Evolutionary conservation across 2,329 filamentous ascomycete genomes (phyloP), one percentile per base, ranked within the genome.

Genomic region (Cadophora luteo-olivacea): DNA sequence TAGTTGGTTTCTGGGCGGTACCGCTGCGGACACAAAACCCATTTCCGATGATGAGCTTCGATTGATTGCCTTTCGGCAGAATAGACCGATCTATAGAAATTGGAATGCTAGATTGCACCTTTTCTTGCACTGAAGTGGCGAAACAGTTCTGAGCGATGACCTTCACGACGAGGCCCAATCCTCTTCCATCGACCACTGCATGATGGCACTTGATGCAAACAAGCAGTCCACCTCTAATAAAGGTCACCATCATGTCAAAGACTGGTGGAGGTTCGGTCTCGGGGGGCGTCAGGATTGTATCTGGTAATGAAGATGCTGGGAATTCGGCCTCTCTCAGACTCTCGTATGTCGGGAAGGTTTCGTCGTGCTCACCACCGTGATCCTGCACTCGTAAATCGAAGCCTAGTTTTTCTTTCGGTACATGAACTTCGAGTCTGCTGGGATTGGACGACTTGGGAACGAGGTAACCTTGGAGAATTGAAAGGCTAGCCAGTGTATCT

Each of bases 201-300:
- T 61, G 57, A 22, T 61, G 57, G 57, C 33, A 48, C 24, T 61
- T 61, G 22, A 48, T 48, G 24, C 57, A 61, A 11, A 61, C 12
- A 29, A 61, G 57, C 22, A 61, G 38, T 9, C 57, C 57, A 19
- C 36, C 57, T 38, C 57, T 5, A n/a, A 61, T 61, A 19, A 61
- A 61, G 11, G 57, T 61, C 29, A 22, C 36, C 57, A 48, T 61
- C 24, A 61, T 41, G 16, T 61, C 57, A 25, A 61, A 48, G 9
- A n/a, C 38, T 48, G 36, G 57, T 6, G 4, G 11, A 9, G 24
- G 33, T 11, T 29, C 12, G 11, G 19, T 45, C 11, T 61, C 57
- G 2, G 22, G 57, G n/a, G 57, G 57, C 11, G 57, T 61, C 24
- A 61, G 8, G 14, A 48, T 24, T n/a, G 9, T 29, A 19, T 61